Base-by-base conservation (phyloP, 1,284 basidiomycete species). In the Austroboletus niveus region DNA sequence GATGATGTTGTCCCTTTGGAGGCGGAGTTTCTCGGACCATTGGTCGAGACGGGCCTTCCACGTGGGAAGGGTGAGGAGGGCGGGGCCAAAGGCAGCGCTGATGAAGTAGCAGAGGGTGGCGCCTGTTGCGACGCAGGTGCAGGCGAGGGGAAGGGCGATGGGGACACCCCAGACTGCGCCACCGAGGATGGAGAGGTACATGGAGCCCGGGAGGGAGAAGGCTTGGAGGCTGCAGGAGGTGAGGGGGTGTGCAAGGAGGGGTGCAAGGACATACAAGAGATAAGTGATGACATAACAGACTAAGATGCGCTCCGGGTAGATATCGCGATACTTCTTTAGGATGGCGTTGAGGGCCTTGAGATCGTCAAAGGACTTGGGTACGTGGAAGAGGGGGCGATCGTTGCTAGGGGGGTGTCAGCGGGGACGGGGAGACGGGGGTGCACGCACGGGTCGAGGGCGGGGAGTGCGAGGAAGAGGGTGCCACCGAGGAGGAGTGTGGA, bases 111-210 rank as follows among this genome's bases (percentile, higher is more conserved):
- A 98, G 7, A 98, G 80, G 0, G 92, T 82, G 0, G 94, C 94
- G 24, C 96, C 96, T 0, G 87, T 83, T 10, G 94, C 93, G 45
- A 98, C 92, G 66, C 92, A 94, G 59, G 88, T 80, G 63, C 95
- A 98, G 7, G 92, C 91, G n/a, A 98, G 78, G 1, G 92, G 87
- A 2, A 98, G 79, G 0, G 95, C 95, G 8, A 87, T 72, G 1
- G 91, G 74, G n/a, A 97, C 87, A 34, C 96, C 95, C 85, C 94
- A 99, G 7, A 98, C 87, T 0, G 96, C 96, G 31, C 96, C 96
- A 12, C 92, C 94, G 8, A 98, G 84, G 65, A 98, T 98, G 47
- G 92, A 94, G 54, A 99, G 83, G 69, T 99, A 99, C 95, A 98
- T 98, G 22, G 93, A 96, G 0, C 96, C 96, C 0, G 96, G 96